Percentiles rank a stretch among this genome's conserved stretches.
phyloP scores from a whole-genome alignment of 1,284 basidiomycete genomes.

The Xanthoconium separans region DNA sequence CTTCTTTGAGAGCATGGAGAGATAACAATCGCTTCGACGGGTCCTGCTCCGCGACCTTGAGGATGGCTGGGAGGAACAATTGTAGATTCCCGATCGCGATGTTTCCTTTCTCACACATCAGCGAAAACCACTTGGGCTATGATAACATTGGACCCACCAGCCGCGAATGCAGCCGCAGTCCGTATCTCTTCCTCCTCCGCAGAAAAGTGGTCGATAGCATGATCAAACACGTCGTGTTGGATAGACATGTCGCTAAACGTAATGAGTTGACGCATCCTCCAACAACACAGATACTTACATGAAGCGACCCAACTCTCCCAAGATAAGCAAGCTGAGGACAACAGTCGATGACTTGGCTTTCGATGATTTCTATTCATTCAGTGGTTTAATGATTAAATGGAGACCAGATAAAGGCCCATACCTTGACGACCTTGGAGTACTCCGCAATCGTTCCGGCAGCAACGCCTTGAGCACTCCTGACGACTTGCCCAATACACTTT shows the following conservation, averaged over 20 bases:
- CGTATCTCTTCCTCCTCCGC: slow-evolving; percentile 81
- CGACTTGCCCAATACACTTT: slow-evolving; percentile 80
- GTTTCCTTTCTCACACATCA: slow-evolving; percentile 60
- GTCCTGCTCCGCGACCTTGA: slow-evolving; percentile 77
- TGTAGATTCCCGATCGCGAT: slow-evolving; percentile 90
- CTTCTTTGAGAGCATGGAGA: slow-evolving; percentile 93
- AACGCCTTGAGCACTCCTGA: slow-evolving; percentile 64
- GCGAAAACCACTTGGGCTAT: background rate
- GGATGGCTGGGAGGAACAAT: slow-evolving; percentile 82
- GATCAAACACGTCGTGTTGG: slow-evolving; percentile 73
- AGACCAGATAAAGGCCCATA: slow-evolving; percentile 25
- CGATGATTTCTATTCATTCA: slow-evolving; percentile 46
- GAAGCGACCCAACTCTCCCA: slow-evolving; percentile 88
- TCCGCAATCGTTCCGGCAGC: slow-evolving; percentile 80
- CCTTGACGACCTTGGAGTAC: slow-evolving; percentile 78
- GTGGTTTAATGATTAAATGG: slow-evolving; percentile 2
- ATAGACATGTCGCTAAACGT: slow-evolving; percentile 73
- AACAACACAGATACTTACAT: slow-evolving; percentile 51
- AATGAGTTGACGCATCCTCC: slow-evolving; percentile 4
- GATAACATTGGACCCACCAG: slow-evolving; percentile 50
- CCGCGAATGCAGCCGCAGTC: slow-evolving; percentile 88
- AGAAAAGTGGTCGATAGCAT: slow-evolving; percentile 72
- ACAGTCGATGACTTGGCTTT: slow-evolving; percentile 68
- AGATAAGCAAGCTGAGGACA: slow-evolving; percentile 81
- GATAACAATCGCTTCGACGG: slow-evolving; percentile 81